phyloP scores from a whole-genome alignment of 371 early-diverging fungal species.

The Saksenaea oblongispora region DNA sequence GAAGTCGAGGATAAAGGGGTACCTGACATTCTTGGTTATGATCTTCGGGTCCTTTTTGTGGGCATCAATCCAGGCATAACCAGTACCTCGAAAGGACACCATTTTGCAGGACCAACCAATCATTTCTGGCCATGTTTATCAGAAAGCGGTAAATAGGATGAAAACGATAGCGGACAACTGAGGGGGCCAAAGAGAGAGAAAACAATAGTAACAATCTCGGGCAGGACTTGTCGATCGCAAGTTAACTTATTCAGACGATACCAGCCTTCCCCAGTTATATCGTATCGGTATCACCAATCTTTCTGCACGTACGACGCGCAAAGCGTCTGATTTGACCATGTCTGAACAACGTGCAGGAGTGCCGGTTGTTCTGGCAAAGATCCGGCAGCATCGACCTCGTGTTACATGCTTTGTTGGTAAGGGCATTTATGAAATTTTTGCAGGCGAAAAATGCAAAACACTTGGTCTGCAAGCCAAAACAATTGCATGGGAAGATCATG shows the following conservation, averaged over 20 bases:
- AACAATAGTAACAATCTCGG: not conserved
- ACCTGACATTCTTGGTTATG: constrained; percentile 61
- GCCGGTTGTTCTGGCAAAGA: constrained; percentile 63
- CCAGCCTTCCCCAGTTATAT: constrained; percentile 42
- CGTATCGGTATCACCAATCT: constrained; percentile 74
- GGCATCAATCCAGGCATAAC: constrained; percentile 79
- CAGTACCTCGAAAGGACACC: constrained; percentile 62
- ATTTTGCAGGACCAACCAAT: constrained; percentile 75
- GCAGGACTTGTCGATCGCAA: constrained; percentile 34
- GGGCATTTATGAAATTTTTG: constrained; percentile 68
- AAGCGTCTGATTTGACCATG: constrained; percentile 56
- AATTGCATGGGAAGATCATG: constrained; percentile 27
- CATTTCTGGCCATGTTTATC: constrained; percentile 79
- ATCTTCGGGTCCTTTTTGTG: constrained; percentile 74
- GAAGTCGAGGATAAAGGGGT: constrained; percentile 25
- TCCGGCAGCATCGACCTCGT: constrained; percentile 57
- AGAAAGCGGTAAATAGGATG: constrained; percentile 47
- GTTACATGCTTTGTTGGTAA: constrained; percentile 78
- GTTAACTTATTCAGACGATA: constrained; percentile 58
- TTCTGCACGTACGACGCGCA: constrained; percentile 58
- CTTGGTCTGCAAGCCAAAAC: constrained; percentile 39
- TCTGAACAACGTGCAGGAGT: constrained; percentile 64
- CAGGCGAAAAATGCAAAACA: constrained; percentile 31
- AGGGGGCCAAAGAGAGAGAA: not conserved
- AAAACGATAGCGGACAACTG: not conserved